phyloP scores from a whole-genome alignment of 495 filamentous ascomycete species.

The Podospora appendiculata region DNA sequence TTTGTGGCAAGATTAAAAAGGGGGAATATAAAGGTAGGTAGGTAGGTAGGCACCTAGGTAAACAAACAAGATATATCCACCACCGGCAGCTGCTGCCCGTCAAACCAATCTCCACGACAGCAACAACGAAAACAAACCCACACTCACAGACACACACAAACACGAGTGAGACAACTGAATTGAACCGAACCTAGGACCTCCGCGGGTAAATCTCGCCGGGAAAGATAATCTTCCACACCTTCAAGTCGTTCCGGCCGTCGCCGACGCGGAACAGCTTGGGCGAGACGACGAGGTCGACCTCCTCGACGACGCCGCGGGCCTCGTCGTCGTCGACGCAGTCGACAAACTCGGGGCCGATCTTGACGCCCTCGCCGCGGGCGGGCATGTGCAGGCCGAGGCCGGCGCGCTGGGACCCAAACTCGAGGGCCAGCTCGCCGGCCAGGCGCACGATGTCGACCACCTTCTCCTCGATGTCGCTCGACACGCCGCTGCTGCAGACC shows the following conservation, averaged over 20 bases:
- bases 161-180: neutral
- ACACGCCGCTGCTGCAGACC: constrained; percentile 1
- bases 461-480: constrained; percentile 7
- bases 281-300: constrained; percentile 14
- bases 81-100: no score
- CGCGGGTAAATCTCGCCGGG: constrained; percentile 17
- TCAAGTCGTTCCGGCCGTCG: constrained; percentile 15
- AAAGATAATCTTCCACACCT: constrained; percentile 7
- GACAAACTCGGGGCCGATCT: constrained; percentile 16
- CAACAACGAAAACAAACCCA: no score
- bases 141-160: no score
- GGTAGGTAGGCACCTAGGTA: no score
- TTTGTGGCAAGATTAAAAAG: no score
- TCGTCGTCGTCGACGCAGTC: constrained; percentile 16
- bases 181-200: constrained; percentile 2
- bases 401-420: constrained; percentile 18
- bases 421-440: constrained; percentile 15
- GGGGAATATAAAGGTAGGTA: no score
- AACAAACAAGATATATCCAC: no score
- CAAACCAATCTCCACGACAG: no score
- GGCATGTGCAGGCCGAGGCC: constrained; percentile 10
- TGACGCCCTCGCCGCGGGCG: constrained; percentile 3
- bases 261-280: constrained; percentile 17
- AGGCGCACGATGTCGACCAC: constrained; percentile 6
- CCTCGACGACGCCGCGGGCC: neutral